Conservation (phyloP, 371 early-diverging fungal species). For the Mucor sp. region DNA sequence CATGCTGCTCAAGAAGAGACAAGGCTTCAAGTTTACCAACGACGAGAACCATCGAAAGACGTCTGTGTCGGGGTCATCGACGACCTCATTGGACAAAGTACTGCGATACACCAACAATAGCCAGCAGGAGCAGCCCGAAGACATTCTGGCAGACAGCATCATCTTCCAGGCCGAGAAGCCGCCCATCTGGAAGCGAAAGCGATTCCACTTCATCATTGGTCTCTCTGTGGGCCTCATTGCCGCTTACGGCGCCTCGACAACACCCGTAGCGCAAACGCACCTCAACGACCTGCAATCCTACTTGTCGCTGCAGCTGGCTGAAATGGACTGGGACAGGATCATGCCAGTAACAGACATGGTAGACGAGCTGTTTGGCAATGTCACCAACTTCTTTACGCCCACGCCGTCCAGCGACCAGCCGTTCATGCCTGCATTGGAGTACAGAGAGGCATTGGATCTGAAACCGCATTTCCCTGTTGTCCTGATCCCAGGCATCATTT, state of each 20-base stretch:
- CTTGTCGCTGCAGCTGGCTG: constrained; percentile 47
- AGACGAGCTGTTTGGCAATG: constrained; percentile 70
- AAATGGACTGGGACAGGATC: constrained; percentile 65
- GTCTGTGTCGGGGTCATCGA: background rate
- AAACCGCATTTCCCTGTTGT: constrained; percentile 74
- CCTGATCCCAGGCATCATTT: constrained; percentile 93
- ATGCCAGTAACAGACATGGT: constrained; percentile 71
- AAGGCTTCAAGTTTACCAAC: constrained; percentile 2
- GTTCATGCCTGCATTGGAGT: constrained; percentile 52
- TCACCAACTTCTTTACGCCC: constrained; percentile 59
- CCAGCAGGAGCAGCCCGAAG: constrained; percentile 12
- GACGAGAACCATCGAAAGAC: background rate
- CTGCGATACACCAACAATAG: background rate
- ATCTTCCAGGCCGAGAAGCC: constrained; percentile 8
- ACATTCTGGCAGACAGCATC: constrained; percentile 16
- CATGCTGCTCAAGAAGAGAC: constrained; percentile 7
- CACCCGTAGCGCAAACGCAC: constrained; percentile 42
- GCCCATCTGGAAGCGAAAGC: constrained; percentile 40
- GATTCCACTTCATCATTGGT: constrained; percentile 47
- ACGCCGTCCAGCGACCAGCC: constrained; percentile 46
- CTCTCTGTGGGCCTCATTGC: constrained; percentile 29
- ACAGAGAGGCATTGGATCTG: constrained; percentile 40
- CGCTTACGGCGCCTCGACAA: constrained; percentile 34
- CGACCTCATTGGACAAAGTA: background rate
- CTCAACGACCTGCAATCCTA: constrained; percentile 44